These are phyloP conservation scores for Pseudogymnoascus sp. DNA, from an alignment of 2,329 filamentous ascomycete species.

Conservation along the genomic window DNA sequence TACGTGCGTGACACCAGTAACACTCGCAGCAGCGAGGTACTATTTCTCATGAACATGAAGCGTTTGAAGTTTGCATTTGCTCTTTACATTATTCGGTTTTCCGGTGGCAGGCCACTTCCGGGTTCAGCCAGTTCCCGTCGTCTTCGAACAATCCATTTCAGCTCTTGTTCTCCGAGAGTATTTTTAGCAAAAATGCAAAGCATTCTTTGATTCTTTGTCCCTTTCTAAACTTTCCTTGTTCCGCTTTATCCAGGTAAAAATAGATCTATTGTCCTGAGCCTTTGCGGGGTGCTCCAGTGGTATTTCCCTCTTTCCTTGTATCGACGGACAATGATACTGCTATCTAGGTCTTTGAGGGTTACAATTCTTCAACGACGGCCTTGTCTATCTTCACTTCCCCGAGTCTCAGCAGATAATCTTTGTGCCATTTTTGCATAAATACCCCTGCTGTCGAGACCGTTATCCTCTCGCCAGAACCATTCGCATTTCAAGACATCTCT, in stretches of 20 bases:
- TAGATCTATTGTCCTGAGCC: not conserved
- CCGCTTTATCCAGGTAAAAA: not conserved
- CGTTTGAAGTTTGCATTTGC: not conserved
- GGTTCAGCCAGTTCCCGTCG: not conserved
- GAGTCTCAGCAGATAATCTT: not conserved
- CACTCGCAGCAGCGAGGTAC: not conserved
- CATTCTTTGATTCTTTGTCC: not conserved
- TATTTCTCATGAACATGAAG: not conserved
- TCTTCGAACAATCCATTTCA: not conserved
- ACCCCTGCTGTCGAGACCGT: not conserved
- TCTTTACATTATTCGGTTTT: not conserved
- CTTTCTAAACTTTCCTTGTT: not conserved
- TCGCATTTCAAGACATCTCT: not conserved
- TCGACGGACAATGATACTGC: not conserved
- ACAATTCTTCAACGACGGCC: not conserved
- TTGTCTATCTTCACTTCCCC: not conserved
- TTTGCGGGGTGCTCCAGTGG: not conserved
- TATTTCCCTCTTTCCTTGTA: not conserved
- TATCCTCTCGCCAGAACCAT: not conserved
- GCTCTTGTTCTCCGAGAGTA: not conserved
- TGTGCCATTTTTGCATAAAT: not conserved
- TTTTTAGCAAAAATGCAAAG: not conserved
- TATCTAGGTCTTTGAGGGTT: not conserved
- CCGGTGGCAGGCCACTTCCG: not conserved
- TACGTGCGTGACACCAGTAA: not conserved